A percentile compares a stretch with the other conserved stretches of the same genome.
Conservation (phyloP, 2,329 filamentous ascomycete genomes). For the Cercospora sp. region DNA sequence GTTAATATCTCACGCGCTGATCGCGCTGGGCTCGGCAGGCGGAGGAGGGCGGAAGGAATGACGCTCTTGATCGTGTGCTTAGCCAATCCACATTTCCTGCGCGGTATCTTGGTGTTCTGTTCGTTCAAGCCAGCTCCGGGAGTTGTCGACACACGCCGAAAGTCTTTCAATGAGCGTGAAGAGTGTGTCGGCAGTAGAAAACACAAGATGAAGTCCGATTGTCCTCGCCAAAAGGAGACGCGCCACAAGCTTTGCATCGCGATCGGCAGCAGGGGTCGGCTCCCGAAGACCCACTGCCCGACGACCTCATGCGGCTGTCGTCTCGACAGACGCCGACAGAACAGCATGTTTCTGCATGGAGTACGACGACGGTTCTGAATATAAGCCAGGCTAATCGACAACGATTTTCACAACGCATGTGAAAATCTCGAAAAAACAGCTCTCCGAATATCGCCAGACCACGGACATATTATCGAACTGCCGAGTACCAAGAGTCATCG, state of each 20-base stretch:
- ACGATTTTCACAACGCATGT: neutral
- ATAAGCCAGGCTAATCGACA: neutral
- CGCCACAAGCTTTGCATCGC: conserved; percentile 8
- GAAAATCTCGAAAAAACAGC: neutral
- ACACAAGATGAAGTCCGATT: conserved; percentile 9
- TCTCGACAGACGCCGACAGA: neutral
- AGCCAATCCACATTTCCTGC: conserved; percentile 2
- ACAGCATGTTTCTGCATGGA: neutral
- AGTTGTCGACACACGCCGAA: neutral
- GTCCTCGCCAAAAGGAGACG: conserved; percentile 10
- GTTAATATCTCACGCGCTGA: conserved; percentile 6
- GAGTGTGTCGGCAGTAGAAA: neutral
- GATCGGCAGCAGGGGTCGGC: conserved; percentile 12
- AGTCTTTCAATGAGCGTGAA: neutral
- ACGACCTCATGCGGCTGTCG: neutral
- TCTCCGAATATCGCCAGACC: neutral
- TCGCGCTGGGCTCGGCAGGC: conserved; percentile 5
- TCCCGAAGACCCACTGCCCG: neutral
- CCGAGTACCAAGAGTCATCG: neutral
- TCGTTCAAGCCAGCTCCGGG: neutral
- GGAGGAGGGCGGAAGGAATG: conserved; percentile 20
- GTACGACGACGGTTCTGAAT: neutral
- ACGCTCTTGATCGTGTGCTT: conserved; percentile 14
- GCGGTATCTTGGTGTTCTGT: neutral
- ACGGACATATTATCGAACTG: neutral